Evolutionary conservation across 2,329 filamentous ascomycete species (phyloP), one percentile per base, ranked within the genome.

Genomic region (Cladosporium sp.): DNA sequence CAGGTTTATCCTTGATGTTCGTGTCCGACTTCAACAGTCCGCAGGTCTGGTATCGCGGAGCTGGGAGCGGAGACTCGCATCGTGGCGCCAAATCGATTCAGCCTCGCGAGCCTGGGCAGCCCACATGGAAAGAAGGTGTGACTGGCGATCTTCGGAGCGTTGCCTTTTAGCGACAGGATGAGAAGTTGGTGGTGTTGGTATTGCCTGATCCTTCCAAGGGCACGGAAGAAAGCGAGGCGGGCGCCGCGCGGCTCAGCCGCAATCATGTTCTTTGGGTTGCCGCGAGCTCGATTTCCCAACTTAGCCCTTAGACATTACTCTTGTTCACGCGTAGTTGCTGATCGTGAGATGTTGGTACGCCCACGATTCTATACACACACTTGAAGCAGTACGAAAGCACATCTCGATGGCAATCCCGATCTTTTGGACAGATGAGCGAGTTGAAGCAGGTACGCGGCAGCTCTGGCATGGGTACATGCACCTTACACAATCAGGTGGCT

Each of bases 201-300:
- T 54, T 54, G 49, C 21, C 49, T 54, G 49, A 54, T 54, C 21
- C 26, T 30, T n/a, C 12, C 12, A 7, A 30, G 24, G 49, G 18
- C 49, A 41, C 14, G 49, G 12, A 15, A 26, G 18, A 26, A 30
- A 26, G 49, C 24, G 49, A 54, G 24, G 49, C 49, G 49, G 18
- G 49, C 49, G 49, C 49, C 49, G 49, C 49, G 49, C 49, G 49
- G 49, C 49, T 54, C 49, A 54, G 49, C 49, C 49, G 49, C 49
- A 54, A 54, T 2, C 11, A 51, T 54, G 36, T 41, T 11, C 15
- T 41, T 18, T 41, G 36, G 15, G 15, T 11, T 41, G 36, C 14
- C 14, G 4, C 30, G 30, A 32, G 5, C 30, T 32, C 6, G 6
- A 10, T 32, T 32, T 7, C 8, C 2, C 8, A 32, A 8, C 30